These are phyloP conservation scores for Rhododendron ferrugineum DNA, from an alignment of 148 eudicot genomes.

Conservation along the genomic window DNA sequence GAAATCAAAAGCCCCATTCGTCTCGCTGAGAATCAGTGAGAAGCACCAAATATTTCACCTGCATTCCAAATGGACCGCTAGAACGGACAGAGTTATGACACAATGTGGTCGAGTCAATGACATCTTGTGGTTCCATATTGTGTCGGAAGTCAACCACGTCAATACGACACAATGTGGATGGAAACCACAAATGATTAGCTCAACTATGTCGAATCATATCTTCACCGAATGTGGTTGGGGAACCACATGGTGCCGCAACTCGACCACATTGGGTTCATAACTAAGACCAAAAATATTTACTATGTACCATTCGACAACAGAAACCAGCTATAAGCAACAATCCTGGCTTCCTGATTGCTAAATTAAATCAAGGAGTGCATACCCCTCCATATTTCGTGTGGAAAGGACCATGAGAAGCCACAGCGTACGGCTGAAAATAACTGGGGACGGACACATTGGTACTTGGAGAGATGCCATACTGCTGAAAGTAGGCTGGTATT, in stretches of 20 bases:
- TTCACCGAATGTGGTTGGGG: not conserved
- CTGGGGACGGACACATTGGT: constrained; percentile 69
- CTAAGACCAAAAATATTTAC: not conserved
- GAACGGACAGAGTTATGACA: not conserved
- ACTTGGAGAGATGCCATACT: constrained; percentile 81
- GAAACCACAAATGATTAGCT: not conserved
- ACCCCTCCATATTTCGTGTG: constrained; percentile 82
- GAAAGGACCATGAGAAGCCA: constrained; percentile 94
- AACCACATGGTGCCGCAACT: not conserved
- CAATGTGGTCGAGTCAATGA: not conserved
- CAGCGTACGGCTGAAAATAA: constrained; percentile 79
- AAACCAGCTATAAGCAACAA: not conserved
- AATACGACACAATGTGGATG: not conserved
- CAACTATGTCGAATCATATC: not conserved
- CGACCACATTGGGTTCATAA: not conserved
- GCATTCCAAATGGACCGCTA: not conserved
- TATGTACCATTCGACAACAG: not conserved
- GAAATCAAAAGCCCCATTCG: not conserved
- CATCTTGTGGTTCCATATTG: not conserved
- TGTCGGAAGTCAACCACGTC: not conserved
- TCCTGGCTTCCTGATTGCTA: not conserved
- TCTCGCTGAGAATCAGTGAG: not conserved
- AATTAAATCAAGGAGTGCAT: constrained; percentile 20
- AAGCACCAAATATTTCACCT: not conserved
- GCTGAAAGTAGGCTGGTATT: constrained; percentile 90